A percentile compares a stretch with the other conserved stretches of the same genome.
Evolutionary conservation across 768 basidiomycete genomes (phyloP).

Genomic region (Mycena galericulata): DNA sequence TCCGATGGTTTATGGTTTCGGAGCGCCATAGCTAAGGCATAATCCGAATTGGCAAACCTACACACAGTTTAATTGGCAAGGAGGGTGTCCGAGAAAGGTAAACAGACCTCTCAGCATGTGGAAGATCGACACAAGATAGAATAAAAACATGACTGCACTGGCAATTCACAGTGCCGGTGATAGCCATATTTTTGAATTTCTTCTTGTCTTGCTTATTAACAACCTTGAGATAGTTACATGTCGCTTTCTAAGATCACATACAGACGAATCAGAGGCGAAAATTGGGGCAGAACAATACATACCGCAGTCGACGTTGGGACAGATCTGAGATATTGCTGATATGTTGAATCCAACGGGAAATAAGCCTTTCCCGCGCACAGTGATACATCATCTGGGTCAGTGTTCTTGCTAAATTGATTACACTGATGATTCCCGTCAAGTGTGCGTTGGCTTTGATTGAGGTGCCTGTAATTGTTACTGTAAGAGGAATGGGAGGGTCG

Average conservation of each 20-base stretch:
- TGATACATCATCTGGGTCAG: constrained; percentile 27
- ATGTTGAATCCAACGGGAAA: constrained; percentile 31
- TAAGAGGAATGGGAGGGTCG: not conserved
- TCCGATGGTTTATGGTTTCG: not conserved
- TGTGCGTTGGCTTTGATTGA: constrained; percentile 24
- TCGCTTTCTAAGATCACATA: constrained; percentile 31
- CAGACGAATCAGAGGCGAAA: not conserved
- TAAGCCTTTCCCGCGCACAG: constrained; percentile 28
- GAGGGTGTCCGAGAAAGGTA: not conserved
- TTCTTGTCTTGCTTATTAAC: constrained; percentile 39
- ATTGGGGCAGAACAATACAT: not conserved
- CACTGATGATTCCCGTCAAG: constrained; percentile 38
- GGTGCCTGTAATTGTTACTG: constrained; percentile 24
- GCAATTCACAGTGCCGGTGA: constrained; percentile 38
- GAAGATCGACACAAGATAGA: constrained; percentile 31
- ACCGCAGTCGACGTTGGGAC: constrained; percentile 24
- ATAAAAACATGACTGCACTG: constrained; percentile 36
- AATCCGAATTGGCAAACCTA: constrained; percentile 32
- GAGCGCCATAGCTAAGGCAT: constrained; percentile 25
- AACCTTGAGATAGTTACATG: constrained; percentile 35
- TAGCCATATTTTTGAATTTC: constrained; percentile 38
- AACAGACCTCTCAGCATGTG: constrained; percentile 30
- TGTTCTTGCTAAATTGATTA: constrained; percentile 33
- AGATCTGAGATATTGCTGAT: constrained; percentile 26
- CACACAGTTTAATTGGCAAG: not conserved